Percentiles rank a stretch among this genome's conserved stretches.
Evolutionary conservation across 306 rosid genomes (phyloP).

Genomic region (Biancaea sappan): DNA sequence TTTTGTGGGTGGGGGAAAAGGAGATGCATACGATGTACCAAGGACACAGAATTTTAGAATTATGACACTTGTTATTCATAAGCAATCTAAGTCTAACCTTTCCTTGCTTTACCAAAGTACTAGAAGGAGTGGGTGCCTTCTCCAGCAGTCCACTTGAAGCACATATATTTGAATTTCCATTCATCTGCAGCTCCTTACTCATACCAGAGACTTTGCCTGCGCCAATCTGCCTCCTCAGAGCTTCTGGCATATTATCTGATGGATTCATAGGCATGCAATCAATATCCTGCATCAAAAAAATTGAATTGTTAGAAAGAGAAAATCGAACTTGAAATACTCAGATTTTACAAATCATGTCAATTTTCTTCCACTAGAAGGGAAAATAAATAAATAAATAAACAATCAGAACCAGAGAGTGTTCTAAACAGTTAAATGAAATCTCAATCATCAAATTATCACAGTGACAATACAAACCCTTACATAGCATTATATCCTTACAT

Average conservation of each 20-base stretch:
- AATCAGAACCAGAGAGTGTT: background rate
- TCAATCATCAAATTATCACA: background rate
- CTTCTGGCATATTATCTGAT: slow-evolving; percentile 82
- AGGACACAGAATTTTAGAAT: slow-evolving; percentile 12
- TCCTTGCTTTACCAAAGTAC: slow-evolving; percentile 49
- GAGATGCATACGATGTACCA: slow-evolving; percentile 4
- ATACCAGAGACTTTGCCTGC: slow-evolving; percentile 43
- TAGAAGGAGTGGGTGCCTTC: slow-evolving; percentile 47
- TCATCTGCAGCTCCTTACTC: slow-evolving; percentile 48
- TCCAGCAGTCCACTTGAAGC: slow-evolving; percentile 48
- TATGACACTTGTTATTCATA: slow-evolving; percentile 11
- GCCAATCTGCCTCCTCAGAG: slow-evolving; percentile 55
- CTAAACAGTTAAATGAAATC: background rate
- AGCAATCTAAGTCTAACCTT: slow-evolving; percentile 47
- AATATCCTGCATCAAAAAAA: slow-evolving; percentile 63
- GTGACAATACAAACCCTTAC: background rate
- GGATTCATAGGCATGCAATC: slow-evolving; percentile 94
- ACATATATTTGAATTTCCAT: slow-evolving; percentile 41
- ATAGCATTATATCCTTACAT: background rate
- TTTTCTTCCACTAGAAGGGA: slow-evolving; percentile 13
- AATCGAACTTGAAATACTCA: slow-evolving; percentile 9
- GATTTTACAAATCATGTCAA: slow-evolving; percentile 8
- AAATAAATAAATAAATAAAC: background rate
- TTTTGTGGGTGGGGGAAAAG: background rate
- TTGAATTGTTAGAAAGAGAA: slow-evolving; percentile 22